phyloP scores from a whole-genome alignment of 1,284 basidiomycete species.

The Trametes sp. region DNA sequence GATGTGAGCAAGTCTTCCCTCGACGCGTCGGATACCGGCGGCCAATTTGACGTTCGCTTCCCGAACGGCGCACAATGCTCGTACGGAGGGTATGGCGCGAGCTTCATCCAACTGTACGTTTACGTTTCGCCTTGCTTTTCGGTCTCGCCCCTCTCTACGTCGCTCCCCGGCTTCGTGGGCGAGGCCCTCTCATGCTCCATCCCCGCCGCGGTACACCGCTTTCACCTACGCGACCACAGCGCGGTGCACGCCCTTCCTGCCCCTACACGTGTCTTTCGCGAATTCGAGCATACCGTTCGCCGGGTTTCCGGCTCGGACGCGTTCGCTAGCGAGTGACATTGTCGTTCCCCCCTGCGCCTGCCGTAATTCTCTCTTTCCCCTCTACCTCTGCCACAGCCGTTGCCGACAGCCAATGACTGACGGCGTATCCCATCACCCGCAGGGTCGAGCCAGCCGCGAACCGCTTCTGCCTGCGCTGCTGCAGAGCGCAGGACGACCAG shows the following conservation, averaged over 20 bases:
- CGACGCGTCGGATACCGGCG: slow-evolving; percentile 49
- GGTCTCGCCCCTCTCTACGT: slow-evolving; percentile 14
- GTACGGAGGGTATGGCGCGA: slow-evolving; percentile 57
- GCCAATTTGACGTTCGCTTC: slow-evolving; percentile 58
- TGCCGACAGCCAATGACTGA: slow-evolving; percentile 9
- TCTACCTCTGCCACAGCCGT: not conserved
- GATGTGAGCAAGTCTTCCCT: slow-evolving; percentile 50
- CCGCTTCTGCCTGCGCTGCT: slow-evolving; percentile 60
- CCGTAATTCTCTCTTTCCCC: not conserved
- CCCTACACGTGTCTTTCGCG: slow-evolving; percentile 23
- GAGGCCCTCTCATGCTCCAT: slow-evolving; percentile 19
- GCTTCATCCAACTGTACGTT: slow-evolving; percentile 59
- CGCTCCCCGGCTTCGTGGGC: slow-evolving; percentile 5
- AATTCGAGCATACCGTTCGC: slow-evolving; percentile 7
- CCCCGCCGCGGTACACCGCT: slow-evolving; percentile 15
- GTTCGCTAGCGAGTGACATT: slow-evolving; percentile 14
- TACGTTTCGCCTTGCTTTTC: slow-evolving; percentile 10
- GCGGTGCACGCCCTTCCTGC: not conserved
- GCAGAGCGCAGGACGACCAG: slow-evolving; percentile 50
- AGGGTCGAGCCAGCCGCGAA: slow-evolving; percentile 55
- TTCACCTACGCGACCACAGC: slow-evolving; percentile 15
- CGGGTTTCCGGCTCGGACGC: slow-evolving; percentile 19
- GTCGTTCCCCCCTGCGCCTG: not conserved
- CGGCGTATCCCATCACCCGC: slow-evolving; percentile 8
- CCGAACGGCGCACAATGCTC: slow-evolving; percentile 60